phyloP scores from a whole-genome alignment of 352 stramenopile species.

The Phytophthora palmivora region DNA sequence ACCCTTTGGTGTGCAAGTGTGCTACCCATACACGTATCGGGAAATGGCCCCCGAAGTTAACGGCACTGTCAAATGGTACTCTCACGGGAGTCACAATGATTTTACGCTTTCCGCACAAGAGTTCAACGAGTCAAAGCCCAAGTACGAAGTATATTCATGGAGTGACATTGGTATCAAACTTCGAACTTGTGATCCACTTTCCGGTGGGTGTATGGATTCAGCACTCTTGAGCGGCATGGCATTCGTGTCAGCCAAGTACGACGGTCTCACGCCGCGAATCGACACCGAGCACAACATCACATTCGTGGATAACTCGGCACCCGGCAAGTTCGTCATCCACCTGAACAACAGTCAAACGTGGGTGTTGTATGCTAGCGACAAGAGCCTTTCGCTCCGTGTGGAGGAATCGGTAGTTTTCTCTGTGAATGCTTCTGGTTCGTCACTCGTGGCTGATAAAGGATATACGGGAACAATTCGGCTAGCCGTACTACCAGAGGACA shows the following conservation, averaged over 20 bases:
- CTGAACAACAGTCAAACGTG: slow-evolving; percentile 78
- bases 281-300: slow-evolving; percentile 60
- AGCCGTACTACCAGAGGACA: slow-evolving; percentile 55
- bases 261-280: slow-evolving; percentile 60
- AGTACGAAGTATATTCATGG: slow-evolving; percentile 73
- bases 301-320: slow-evolving; percentile 38
- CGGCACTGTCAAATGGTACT: slow-evolving; percentile 63
- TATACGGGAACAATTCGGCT: slow-evolving; percentile 67
- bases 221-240: slow-evolving; percentile 76
- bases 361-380: slow-evolving; percentile 69
- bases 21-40: slow-evolving; percentile 71
- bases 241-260: slow-evolving; percentile 72
- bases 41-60: slow-evolving; percentile 51
- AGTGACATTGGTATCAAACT: slow-evolving; percentile 66
- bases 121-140: slow-evolving; percentile 45
- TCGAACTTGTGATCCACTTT: slow-evolving; percentile 41
- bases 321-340: slow-evolving; percentile 66
- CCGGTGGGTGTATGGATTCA: slow-evolving; percentile 55
- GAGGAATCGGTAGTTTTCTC: slow-evolving; percentile 45
- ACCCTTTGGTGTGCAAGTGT: slow-evolving; percentile 60
- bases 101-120: slow-evolving; percentile 70
- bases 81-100: slow-evolving; percentile 69
- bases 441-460: slow-evolving; percentile 42
- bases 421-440: slow-evolving; percentile 44
- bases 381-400: slow-evolving; percentile 46